Evolutionary conservation across 2,329 filamentous ascomycete genomes (phyloP).

Genomic region (Fusarium sp.): DNA sequence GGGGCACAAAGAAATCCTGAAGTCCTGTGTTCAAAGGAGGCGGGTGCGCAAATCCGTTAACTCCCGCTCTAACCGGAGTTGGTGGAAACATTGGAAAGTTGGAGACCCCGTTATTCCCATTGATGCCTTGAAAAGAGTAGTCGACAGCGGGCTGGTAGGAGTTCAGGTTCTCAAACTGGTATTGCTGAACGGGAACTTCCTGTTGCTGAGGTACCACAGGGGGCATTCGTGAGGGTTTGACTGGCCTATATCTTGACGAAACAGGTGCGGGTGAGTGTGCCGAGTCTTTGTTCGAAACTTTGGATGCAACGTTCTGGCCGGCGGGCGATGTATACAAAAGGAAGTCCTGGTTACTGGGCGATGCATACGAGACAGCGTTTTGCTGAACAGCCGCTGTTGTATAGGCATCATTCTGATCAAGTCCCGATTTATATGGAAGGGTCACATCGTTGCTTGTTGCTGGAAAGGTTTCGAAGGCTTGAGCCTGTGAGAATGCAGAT

Average conservation of each 20-base stretch:
- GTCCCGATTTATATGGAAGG: background rate
- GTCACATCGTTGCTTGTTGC: background rate
- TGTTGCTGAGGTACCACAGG: background rate
- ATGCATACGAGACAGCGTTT: background rate
- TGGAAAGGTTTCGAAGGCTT: background rate
- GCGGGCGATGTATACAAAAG: background rate
- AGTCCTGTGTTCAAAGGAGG: background rate
- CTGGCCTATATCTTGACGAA: background rate
- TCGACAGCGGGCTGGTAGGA: background rate
- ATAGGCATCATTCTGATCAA: background rate
- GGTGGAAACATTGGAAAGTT: background rate
- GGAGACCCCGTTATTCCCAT: background rate
- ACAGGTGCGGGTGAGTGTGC: background rate
- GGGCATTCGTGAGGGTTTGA: background rate
- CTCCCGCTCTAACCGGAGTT: background rate
- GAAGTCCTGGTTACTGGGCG: background rate
- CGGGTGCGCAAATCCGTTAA: background rate
- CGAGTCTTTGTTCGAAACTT: background rate
- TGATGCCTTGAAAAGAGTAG: background rate
- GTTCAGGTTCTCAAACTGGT: background rate
- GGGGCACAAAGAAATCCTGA: background rate
- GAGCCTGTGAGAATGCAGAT: background rate
- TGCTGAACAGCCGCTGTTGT: background rate
- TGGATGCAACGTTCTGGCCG: background rate
- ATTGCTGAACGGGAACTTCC: background rate